Conservation (phyloP, 2,329 filamentous ascomycete genomes). For the Ophiostoma perfectum region DNA sequence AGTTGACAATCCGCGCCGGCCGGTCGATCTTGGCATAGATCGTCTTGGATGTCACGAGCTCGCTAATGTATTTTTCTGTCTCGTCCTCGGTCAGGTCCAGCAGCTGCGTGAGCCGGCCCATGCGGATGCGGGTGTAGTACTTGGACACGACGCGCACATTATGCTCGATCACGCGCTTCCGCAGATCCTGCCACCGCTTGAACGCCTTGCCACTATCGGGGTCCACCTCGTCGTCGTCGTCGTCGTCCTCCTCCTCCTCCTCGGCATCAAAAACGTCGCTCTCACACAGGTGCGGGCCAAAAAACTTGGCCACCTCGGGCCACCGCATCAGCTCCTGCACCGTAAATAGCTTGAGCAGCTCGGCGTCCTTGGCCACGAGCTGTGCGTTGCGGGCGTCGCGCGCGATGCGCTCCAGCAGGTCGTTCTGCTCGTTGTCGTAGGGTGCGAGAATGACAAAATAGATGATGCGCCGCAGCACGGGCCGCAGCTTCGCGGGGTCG, state of each 20-base stretch:
- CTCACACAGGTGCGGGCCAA: constrained; percentile 77
- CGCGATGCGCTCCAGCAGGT: constrained; percentile 89
- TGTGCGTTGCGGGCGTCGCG: constrained; percentile 75
- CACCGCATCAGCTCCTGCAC: constrained; percentile 96
- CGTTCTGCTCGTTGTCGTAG: constrained; percentile 97
- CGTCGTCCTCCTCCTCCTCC: constrained; percentile 47
- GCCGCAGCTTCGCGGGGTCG: constrained; percentile 76
- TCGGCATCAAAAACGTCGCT: constrained; percentile 83
- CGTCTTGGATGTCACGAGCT: constrained; percentile 94
- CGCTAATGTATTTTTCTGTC: constrained; percentile 98
- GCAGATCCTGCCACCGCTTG: constrained; percentile 86
- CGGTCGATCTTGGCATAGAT: constrained; percentile 97
- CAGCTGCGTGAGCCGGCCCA: constrained; percentile 81
- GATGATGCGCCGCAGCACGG: constrained; percentile 87
- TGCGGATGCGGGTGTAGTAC: constrained; percentile 97
- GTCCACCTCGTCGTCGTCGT: constrained; percentile 56
- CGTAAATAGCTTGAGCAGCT: constrained; percentile 90
- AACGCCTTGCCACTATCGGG: constrained; percentile 60
- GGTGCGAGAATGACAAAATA: constrained; percentile 96
- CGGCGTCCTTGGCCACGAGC: constrained; percentile 66
- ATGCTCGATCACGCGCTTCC: constrained; percentile 98
- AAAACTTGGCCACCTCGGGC: constrained; percentile 85
- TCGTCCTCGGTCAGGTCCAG: constrained; percentile 91
- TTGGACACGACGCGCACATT: constrained; percentile 96
- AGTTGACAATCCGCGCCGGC: constrained; percentile 84